These are phyloP conservation scores for Primulina huaijiensis DNA, from an alignment of 257 asterid genomes.

Conservation along the genomic window DNA sequence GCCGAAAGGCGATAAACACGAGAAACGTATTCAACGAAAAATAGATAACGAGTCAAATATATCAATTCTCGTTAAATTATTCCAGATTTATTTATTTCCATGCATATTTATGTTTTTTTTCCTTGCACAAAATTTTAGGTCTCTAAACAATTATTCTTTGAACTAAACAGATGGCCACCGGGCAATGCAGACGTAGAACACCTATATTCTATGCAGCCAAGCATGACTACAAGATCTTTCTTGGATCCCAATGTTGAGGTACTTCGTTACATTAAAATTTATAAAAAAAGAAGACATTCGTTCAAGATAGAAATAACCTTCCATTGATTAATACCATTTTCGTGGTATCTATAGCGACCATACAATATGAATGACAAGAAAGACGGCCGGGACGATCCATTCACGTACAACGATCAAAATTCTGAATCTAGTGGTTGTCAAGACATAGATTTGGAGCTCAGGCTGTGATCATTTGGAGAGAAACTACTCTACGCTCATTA, in stretches of 20 bases:
- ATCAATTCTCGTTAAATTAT: no score
- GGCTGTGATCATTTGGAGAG: slow-evolving; percentile 30
- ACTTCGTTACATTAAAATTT: slow-evolving; percentile 6
- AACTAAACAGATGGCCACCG: slow-evolving; percentile 61
- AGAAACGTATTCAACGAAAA: not conserved
- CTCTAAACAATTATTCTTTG: not conserved
- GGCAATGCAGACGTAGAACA: slow-evolving; percentile 44
- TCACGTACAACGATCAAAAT: slow-evolving; percentile 42
- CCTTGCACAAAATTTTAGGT: no score
- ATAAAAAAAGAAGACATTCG: not conserved
- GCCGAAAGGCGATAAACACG: not conserved
- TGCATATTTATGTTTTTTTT: no score
- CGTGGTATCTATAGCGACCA: slow-evolving; percentile 43
- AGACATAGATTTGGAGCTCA: slow-evolving; percentile 92
- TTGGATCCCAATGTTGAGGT: slow-evolving; percentile 54
- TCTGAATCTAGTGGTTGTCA: slow-evolving; percentile 53
- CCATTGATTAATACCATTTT: not conserved
- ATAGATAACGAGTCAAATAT: no score
- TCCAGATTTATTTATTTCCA: not conserved
- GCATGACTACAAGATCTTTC: slow-evolving; percentile 49
- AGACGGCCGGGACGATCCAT: slow-evolving; percentile 35
- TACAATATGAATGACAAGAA: slow-evolving; percentile 35
- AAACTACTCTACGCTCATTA: not conserved
- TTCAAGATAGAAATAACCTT: no score
- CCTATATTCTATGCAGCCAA: slow-evolving; percentile 55